phyloP scores from a whole-genome alignment of 441 rosid species.

The Jatropha multifida region DNA sequence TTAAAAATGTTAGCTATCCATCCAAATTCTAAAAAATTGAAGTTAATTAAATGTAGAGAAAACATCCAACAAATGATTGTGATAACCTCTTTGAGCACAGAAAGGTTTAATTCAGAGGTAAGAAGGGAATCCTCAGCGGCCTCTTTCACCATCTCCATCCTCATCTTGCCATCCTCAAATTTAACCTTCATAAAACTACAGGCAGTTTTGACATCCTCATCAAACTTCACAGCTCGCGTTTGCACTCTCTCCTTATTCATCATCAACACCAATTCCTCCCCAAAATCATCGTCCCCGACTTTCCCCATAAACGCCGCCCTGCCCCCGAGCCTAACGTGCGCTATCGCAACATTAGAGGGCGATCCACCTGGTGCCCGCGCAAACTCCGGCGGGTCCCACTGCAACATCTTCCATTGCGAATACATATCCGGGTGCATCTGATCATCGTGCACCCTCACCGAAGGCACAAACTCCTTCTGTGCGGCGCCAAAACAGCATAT shows the following conservation, averaged over 20 bases:
- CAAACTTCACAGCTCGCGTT: slow-evolving; percentile 72
- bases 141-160: slow-evolving; percentile 61
- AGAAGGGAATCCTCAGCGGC: slow-evolving; percentile 77
- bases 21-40: not conserved
- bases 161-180: slow-evolving; percentile 68
- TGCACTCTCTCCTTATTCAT: slow-evolving; percentile 89
- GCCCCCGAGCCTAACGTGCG: slow-evolving; percentile 75
- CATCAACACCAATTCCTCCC: slow-evolving; percentile 68
- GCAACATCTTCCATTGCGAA: slow-evolving; percentile 90
- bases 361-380: slow-evolving; percentile 94
- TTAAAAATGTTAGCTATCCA: not conserved
- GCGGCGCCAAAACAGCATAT: slow-evolving; percentile 90
- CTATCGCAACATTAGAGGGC: slow-evolving; percentile 92
- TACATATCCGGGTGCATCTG: slow-evolving; percentile 84
- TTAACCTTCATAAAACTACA: slow-evolving; percentile 60
- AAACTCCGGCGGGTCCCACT: slow-evolving; percentile 95
- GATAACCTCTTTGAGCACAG: slow-evolving; percentile 84
- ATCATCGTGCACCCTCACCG: slow-evolving; percentile 70
- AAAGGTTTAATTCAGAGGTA: slow-evolving; percentile 60
- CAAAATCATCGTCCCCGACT: slow-evolving; percentile 88
- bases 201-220: slow-evolving; percentile 54
- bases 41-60: not conserved
- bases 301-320: slow-evolving; percentile 76
- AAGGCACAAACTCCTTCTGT: slow-evolving; percentile 78
- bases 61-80: not conserved